These are phyloP conservation scores for Prosopis cineraria DNA, from an alignment of 306 rosid genomes.

Conservation along the genomic window DNA sequence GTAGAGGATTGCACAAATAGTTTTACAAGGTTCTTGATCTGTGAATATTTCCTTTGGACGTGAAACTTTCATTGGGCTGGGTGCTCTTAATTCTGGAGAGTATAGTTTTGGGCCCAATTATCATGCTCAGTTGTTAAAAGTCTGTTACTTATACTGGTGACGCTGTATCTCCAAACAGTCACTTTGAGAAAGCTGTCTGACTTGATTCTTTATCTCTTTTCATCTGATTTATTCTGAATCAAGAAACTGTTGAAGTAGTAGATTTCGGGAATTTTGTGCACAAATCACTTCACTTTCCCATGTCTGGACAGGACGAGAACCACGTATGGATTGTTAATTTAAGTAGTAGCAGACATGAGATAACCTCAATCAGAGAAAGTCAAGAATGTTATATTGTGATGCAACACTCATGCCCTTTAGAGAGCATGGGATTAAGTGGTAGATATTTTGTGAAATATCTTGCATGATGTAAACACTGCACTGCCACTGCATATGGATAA, in stretches of 20 bases:
- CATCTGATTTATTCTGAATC: constrained; percentile 14
- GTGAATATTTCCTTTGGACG: neutral
- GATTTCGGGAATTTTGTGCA: neutral
- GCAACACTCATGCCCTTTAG: neutral
- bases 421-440: neutral
- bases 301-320: neutral
- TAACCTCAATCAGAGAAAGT: neutral
- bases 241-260: constrained; percentile 5
- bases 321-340: neutral
- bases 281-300: neutral
- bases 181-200: neutral
- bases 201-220: constrained; percentile 9
- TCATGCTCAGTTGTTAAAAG: neutral
- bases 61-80: constrained; percentile 8
- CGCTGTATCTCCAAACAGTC: neutral
- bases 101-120: neutral
- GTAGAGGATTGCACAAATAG: neutral
- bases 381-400: neutral
- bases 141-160: neutral
- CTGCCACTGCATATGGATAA: neutral
- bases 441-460: constrained; percentile 15
- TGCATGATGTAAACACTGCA: constrained; percentile 17
- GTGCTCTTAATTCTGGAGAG: constrained; percentile 13
- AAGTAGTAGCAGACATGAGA: neutral
- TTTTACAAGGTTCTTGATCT: constrained; percentile 3